Evolutionary conservation across 2,329 filamentous ascomycete species (phyloP).

Genomic region (Botryotinia globosa): DNA sequence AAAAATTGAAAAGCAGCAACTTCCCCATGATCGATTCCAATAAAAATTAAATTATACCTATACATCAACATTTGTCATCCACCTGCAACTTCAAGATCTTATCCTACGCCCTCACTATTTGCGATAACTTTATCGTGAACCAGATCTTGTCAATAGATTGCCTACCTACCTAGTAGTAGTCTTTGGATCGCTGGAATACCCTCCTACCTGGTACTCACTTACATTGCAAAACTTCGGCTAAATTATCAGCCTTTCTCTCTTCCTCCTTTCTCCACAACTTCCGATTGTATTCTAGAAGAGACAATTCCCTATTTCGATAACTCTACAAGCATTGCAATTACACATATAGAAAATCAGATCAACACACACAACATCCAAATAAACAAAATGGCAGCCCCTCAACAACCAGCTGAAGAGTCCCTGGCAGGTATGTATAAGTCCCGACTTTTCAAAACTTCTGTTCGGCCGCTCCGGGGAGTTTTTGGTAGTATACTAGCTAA

Average conservation of each 20-base stretch:
- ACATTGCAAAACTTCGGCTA: slow-evolving; percentile 19
- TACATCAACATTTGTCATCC: neutral
- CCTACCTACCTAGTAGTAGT: too few relatives aligned
- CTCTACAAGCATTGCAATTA: neutral
- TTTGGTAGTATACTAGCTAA: slow-evolving; percentile 21
- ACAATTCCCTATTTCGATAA: slow-evolving; percentile 8
- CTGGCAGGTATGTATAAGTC: slow-evolving; percentile 14
- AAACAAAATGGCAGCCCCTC: neutral
- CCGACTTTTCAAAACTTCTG: neutral
- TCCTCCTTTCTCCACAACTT: slow-evolving; percentile 15
- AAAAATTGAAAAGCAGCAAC: too few relatives aligned
- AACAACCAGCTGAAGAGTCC: slow-evolving; percentile 32
- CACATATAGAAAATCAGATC: neutral
- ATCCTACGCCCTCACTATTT: neutral
- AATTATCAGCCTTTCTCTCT: slow-evolving; percentile 22
- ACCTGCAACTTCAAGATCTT: neutral
- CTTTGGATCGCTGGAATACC: neutral
- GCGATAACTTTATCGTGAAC: neutral
- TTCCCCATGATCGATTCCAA: neutral
- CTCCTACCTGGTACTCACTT: neutral
- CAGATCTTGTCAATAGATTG: neutral
- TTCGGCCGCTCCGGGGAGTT: neutral
- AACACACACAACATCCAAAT: neutral
- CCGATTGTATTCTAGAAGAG: slow-evolving; percentile 15
- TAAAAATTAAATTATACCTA: neutral